phyloP scores from a whole-genome alignment of 257 asterid species.

The Forsythia viridissima region DNA sequence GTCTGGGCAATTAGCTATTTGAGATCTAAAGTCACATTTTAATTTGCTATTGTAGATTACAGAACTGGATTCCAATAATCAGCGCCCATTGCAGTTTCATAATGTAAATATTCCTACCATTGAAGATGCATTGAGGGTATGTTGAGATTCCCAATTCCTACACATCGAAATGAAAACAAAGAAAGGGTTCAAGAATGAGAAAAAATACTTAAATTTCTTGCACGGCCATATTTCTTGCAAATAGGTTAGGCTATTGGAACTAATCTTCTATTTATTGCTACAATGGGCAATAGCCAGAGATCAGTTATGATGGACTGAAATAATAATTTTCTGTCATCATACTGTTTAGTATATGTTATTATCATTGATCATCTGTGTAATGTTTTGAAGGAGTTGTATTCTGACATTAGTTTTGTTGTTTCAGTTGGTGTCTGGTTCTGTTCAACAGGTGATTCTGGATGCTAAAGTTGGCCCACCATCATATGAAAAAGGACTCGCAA shows the following conservation, averaged over 20 bases:
- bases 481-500: slow-evolving; percentile 75
- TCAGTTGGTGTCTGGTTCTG: slow-evolving; percentile 79
- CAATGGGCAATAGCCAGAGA: slow-evolving; percentile 8
- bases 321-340: slow-evolving; percentile 14
- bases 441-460: slow-evolving; percentile 78
- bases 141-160: slow-evolving; percentile 20
- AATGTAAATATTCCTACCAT: slow-evolving; percentile 64
- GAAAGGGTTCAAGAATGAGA: slow-evolving; percentile 14
- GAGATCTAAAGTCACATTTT: slow-evolving; percentile 31
- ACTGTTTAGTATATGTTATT: slow-evolving; percentile 13
- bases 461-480: slow-evolving; percentile 92
- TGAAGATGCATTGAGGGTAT: slow-evolving; percentile 85
- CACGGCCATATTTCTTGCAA: slow-evolving; percentile 16
- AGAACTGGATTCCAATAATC: slow-evolving; percentile 53
- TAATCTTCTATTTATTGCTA: slow-evolving; percentile 15
- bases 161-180: slow-evolving; percentile 9
- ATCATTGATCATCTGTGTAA: slow-evolving; percentile 8
- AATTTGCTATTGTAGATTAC: slow-evolving; percentile 57
- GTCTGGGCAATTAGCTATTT: not conserved
- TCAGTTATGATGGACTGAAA: slow-evolving; percentile 18
- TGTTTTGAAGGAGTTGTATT: slow-evolving; percentile 10
- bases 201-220: not conserved
- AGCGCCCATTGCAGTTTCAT: slow-evolving; percentile 49
- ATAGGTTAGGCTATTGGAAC: not conserved
- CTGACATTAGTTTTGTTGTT: slow-evolving; percentile 34